Evolutionary conservation across 768 basidiomycete species (phyloP).

Genomic region (Saitozyma podzolica): DNA sequence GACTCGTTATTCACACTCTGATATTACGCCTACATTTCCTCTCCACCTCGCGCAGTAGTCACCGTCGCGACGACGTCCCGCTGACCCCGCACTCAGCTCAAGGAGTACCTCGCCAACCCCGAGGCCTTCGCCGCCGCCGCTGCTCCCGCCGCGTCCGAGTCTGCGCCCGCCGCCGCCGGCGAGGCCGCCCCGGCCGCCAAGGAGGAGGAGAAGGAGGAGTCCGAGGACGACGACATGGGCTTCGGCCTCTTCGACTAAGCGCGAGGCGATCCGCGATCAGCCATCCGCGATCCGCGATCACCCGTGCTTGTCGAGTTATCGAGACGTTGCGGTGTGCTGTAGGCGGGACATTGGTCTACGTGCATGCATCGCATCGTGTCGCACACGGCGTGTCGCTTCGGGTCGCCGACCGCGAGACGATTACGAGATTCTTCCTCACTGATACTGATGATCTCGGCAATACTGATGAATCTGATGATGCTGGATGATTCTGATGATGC

Average conservation of each 20-base stretch:
- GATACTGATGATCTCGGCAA: too few relatives aligned
- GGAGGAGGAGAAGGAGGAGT: constrained; percentile 67
- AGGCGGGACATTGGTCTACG: not conserved
- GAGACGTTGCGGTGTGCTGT: not conserved
- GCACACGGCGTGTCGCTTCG: not conserved
- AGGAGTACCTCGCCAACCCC: constrained; percentile 96
- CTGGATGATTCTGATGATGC: too few relatives aligned
- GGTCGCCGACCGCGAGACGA: too few relatives aligned
- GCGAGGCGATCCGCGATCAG: not conserved
- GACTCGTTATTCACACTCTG: constrained; percentile 38
- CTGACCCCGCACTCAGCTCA: constrained; percentile 61
- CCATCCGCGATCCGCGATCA: not conserved
- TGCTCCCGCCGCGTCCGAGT: constrained; percentile 60
- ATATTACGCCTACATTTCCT: constrained; percentile 12
- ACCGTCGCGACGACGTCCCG: constrained; percentile 16
- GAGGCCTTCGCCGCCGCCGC: constrained; percentile 91
- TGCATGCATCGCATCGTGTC: not conserved
- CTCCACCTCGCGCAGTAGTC: constrained; percentile 1
- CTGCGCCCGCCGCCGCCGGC: constrained; percentile 56
- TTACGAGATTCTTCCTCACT: too few relatives aligned
- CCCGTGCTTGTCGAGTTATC: not conserved
- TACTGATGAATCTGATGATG: too few relatives aligned
- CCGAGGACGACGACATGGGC: constrained; percentile 50
- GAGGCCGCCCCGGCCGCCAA: constrained; percentile 60
- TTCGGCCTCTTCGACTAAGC: constrained; percentile 55